Conservation (phyloP, 2,329 filamentous ascomycete species). For the Fusarium kyushuense region DNA sequence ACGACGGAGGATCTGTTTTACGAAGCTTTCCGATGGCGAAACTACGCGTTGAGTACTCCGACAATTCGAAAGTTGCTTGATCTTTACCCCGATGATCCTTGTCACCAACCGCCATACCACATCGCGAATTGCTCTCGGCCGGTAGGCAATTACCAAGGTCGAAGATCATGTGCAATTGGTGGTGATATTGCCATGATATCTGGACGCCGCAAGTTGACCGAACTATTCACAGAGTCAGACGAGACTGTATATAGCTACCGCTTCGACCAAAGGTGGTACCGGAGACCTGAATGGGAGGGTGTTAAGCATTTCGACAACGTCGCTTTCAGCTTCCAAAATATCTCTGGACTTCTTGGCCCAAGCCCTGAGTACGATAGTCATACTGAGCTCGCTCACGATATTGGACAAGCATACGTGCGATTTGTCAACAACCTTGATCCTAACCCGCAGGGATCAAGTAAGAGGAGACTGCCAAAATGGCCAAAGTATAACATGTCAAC, state of each 20-base stretch:
- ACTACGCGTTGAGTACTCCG: conserved; percentile 60
- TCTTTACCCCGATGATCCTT: conserved; percentile 63
- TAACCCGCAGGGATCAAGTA: conserved; percentile 47
- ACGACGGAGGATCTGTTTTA: conserved; percentile 58
- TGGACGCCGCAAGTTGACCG: conserved; percentile 59
- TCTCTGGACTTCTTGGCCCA: conserved; percentile 60
- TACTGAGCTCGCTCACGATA: conserved; percentile 50
- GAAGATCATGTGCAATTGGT: conserved; percentile 59
- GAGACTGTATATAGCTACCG: conserved; percentile 61
- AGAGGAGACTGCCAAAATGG: conserved; percentile 54
- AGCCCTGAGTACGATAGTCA: conserved; percentile 58
- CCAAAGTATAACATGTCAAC: conserved; percentile 54
- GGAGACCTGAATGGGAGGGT: conserved; percentile 55
- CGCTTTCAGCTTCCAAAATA: conserved; percentile 64
- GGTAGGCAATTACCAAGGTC: conserved; percentile 54
- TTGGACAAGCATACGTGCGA: conserved; percentile 57
- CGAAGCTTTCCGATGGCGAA: conserved; percentile 54
- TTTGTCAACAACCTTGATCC: conserved; percentile 60
- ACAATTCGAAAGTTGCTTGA: conserved; percentile 58
- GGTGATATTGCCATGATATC: conserved; percentile 63
- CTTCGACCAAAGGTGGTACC: conserved; percentile 62
- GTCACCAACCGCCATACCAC: conserved; percentile 56
- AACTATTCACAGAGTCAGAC: conserved; percentile 53
- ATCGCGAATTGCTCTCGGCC: conserved; percentile 42
- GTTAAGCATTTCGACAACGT: conserved; percentile 63